Evolutionary conservation across 2,329 filamentous ascomycete species (phyloP), one percentile per base, ranked within the genome.

Genomic region (Bipolaris oryzae): DNA sequence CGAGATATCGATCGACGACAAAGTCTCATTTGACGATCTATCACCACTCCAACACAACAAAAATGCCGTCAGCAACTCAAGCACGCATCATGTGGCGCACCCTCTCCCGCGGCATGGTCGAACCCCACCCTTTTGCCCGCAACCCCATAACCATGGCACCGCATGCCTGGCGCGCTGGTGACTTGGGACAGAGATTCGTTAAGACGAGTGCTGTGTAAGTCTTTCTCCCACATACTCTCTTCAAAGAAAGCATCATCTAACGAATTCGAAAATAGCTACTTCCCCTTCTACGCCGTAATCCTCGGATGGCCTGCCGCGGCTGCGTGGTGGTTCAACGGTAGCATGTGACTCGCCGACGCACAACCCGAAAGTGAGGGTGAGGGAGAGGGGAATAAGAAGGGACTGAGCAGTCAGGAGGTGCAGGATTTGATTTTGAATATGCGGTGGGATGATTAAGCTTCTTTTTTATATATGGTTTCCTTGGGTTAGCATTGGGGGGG

Each of bases 91-190:
- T 76, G 62, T 64, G 74, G 62, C 69, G 72, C 62, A 64, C 61
- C 50, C 66, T 71, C 18, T 57, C 74, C 21, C 67, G 66, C 57
- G 63, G 69, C 58, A 70, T 76, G 60, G 67, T 70, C 3, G 74
- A 77, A 48, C 69, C 73, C 1, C 74, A 76, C 60, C 74, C 74
- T 5, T 72, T 72, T 53, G 68, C 65, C 5, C 70, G 74, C 42
- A 70, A 69, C 57, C 71, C 74, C 1, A 50, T 68, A 1, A 62
- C 66, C 51, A 57, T 62, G 25, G 37, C 61, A 25, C 53, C 72
- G 1, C 71, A 74, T 25, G 38, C 69, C 9, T 65, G 70, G 37
- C 61, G 67, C 37, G 69, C 61, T 13, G 58, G 55, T 9, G 60
- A 68, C 33, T 66, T 71, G 38, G 58, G 60, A 39, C 68, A 63